These are phyloP conservation scores for Solanum pimpinellifolium DNA, from an alignment of 257 asterid species.

Conservation along the genomic window DNA sequence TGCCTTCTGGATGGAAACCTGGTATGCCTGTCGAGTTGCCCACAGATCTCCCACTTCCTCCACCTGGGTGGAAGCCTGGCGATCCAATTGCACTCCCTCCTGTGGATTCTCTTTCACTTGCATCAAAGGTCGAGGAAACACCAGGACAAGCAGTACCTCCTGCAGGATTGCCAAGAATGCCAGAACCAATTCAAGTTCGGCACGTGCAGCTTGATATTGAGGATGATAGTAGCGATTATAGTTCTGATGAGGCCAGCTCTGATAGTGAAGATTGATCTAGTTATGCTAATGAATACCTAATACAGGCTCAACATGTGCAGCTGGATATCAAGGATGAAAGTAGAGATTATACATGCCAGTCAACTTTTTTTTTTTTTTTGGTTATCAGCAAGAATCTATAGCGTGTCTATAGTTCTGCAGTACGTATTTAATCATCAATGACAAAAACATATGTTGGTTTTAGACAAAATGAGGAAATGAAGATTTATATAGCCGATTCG, in stretches of 20 bases:
- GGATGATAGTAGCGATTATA: conserved; percentile 62
- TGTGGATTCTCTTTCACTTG: conserved; percentile 22
- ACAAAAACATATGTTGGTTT: neutral
- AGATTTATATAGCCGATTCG: neutral
- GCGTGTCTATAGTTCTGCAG: neutral
- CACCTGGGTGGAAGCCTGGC: conserved; percentile 95
- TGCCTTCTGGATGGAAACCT: conserved; percentile 87
- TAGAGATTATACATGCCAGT: conserved; percentile 20
- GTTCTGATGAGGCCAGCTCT: conserved; percentile 62
- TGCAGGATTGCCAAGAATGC: conserved; percentile 35
- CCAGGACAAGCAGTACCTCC: conserved; percentile 33
- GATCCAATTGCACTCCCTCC: conserved; percentile 71
- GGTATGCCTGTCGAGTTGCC: conserved; percentile 94
- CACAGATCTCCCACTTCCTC: conserved; percentile 67
- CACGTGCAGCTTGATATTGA: conserved; percentile 91
- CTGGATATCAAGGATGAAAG: conserved; percentile 75
- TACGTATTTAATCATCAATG: neutral
- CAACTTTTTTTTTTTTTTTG: neutral
- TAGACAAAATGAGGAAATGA: neutral
- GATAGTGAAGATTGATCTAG: conserved; percentile 59
- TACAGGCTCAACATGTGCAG: conserved; percentile 83
- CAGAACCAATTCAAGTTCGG: conserved; percentile 78
- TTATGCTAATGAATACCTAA: conserved; percentile 17
- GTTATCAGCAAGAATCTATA: neutral
- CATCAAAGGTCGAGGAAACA: conserved; percentile 50